Percentiles rank a stretch among this genome's conserved stretches.
These are phyloP conservation scores for Colletotrichum ledebouriae DNA, from an alignment of 2,329 filamentous ascomycete genomes.

Conservation along the genomic window DNA sequence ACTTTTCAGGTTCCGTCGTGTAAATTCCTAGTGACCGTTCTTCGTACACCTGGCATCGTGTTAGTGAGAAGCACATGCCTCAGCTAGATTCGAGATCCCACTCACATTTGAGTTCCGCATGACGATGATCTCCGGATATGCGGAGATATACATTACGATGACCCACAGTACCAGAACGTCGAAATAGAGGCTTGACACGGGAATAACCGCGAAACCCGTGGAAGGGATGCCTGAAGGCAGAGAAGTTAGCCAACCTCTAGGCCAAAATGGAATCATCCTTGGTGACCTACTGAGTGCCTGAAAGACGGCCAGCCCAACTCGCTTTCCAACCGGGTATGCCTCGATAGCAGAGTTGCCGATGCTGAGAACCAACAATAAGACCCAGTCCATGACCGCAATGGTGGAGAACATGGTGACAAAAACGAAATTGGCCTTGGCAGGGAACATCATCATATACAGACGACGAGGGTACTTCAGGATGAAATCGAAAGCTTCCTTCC, in stretches of 20 bases:
- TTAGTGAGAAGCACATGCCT: neutral
- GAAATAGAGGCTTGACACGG: constrained; percentile 67
- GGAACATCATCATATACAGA: constrained; percentile 75
- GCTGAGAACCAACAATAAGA: constrained; percentile 74
- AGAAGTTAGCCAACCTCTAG: constrained; percentile 8
- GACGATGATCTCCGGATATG: constrained; percentile 72
- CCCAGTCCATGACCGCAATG: constrained; percentile 75
- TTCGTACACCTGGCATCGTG: constrained; percentile 72
- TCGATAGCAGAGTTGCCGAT: constrained; percentile 70
- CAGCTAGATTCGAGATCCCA: neutral
- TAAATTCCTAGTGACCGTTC: constrained; percentile 75
- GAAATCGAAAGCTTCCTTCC: constrained; percentile 66
- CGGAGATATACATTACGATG: constrained; percentile 76
- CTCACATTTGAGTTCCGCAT: constrained; percentile 69
- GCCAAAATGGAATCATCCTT: neutral
- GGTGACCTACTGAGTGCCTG: constrained; percentile 65
- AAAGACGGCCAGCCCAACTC: constrained; percentile 75
- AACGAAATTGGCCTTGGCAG: constrained; percentile 74
- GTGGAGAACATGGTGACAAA: constrained; percentile 71
- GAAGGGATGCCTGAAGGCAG: constrained; percentile 67
- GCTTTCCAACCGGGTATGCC: constrained; percentile 63
- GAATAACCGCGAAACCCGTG: constrained; percentile 75
- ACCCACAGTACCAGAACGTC: constrained; percentile 72
- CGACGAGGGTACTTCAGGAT: constrained; percentile 69
- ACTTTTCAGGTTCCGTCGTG: constrained; percentile 50